Evolutionary conservation across 2,329 filamentous ascomycete genomes (phyloP).

Genomic region (Ophiostoma perfectum): DNA sequence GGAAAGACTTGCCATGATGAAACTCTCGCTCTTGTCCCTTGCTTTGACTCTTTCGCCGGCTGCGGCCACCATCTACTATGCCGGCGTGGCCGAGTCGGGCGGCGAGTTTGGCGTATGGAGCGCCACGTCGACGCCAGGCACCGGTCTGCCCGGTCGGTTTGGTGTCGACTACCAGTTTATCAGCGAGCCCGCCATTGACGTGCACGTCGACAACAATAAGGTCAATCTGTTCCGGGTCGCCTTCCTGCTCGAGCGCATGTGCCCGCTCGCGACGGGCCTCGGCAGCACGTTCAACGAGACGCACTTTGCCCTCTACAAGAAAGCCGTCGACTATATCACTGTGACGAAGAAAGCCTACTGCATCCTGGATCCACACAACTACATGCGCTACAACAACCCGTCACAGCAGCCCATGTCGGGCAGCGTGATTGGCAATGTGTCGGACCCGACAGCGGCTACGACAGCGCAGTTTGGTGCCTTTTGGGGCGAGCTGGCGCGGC

Average conservation of each 20-base stretch:
- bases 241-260: background rate
- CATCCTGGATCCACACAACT: slow-evolving; percentile 49
- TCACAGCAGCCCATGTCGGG: slow-evolving; percentile 44
- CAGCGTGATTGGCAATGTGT: slow-evolving; percentile 44
- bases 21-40: background rate
- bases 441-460: slow-evolving; percentile 41
- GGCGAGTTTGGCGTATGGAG: slow-evolving; percentile 45
- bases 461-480: slow-evolving; percentile 45
- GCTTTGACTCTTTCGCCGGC: slow-evolving; percentile 23
- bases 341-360: slow-evolving; percentile 41
- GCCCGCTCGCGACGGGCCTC: background rate
- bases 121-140: slow-evolving; percentile 34
- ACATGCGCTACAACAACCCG: slow-evolving; percentile 51
- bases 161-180: slow-evolving; percentile 32
- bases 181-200: background rate
- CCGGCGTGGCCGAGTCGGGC: slow-evolving; percentile 43
- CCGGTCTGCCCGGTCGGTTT: slow-evolving; percentile 45
- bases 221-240: background rate
- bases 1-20: background rate
- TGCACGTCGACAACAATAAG: background rate
- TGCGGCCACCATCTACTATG: slow-evolving; percentile 43
- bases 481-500: slow-evolving; percentile 44
- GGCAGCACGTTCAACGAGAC: background rate
- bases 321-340: slow-evolving; percentile 48
- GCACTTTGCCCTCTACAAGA: slow-evolving; percentile 15